Conservation (phyloP, 305 asterid genomes). For the Fraxinus platypoda region DNA sequence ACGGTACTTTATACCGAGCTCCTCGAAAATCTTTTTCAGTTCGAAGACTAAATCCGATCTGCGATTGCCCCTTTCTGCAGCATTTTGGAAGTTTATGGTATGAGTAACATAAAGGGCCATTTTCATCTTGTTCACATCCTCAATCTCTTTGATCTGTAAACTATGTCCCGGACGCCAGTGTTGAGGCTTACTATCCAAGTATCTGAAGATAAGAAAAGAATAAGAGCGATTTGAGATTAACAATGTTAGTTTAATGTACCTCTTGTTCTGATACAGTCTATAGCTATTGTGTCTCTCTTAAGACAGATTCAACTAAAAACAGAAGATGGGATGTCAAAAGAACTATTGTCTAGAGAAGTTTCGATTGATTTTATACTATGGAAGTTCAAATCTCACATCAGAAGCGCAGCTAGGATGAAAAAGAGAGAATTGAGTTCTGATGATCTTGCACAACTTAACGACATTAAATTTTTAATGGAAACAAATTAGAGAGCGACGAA, state of each 20-base stretch:
- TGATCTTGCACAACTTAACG: background rate
- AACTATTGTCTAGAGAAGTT: background rate
- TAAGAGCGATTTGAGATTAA: background rate
- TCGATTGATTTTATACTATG: too few species aligned
- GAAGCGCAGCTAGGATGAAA: background rate
- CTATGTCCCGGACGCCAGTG: slow-evolving; percentile 61
- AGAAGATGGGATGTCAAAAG: background rate
- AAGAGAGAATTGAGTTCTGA: background rate
- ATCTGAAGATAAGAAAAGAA: slow-evolving; percentile 27
- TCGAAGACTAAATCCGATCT: slow-evolving; percentile 54
- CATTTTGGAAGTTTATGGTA: slow-evolving; percentile 60
- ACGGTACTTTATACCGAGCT: slow-evolving; percentile 48
- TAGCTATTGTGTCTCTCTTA: background rate
- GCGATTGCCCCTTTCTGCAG: slow-evolving; percentile 44
- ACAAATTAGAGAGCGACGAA: background rate
- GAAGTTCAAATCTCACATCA: background rate
- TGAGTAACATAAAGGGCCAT: slow-evolving; percentile 60
- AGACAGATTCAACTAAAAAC: background rate
- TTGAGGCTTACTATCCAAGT: slow-evolving; percentile 59
- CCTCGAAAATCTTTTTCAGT: slow-evolving; percentile 52
- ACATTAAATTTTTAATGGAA: background rate
- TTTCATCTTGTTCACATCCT: slow-evolving; percentile 63
- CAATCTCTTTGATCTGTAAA: slow-evolving; percentile 53
- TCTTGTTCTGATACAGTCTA: background rate
- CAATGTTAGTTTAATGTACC: background rate